Conservation (phyloP, 2,329 filamentous ascomycete genomes). For the Ceratocystis cubensis region DNA sequence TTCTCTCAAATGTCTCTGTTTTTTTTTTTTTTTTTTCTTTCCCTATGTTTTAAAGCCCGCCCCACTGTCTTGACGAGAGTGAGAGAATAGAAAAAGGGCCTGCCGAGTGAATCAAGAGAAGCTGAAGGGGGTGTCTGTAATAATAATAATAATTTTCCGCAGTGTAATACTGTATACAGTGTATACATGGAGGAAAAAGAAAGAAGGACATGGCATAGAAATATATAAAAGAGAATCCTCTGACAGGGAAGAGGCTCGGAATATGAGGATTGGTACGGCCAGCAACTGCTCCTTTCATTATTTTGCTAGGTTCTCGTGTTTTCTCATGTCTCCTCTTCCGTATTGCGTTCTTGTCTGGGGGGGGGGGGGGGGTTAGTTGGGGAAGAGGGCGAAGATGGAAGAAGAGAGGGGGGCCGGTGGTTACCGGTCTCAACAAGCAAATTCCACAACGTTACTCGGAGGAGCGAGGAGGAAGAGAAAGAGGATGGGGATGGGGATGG, state of each 20-base stretch:
- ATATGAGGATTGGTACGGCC: neutral
- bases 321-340: neutral
- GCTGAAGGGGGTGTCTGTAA: neutral
- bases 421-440: neutral
- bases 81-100: neutral
- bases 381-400: neutral
- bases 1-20: slow-evolving; percentile 4
- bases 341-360: neutral
- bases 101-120: neutral
- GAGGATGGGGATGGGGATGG: too few relatives aligned
- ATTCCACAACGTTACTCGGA: neutral
- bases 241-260: neutral
- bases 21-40: too few relatives aligned
- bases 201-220: neutral
- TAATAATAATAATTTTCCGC: neutral
- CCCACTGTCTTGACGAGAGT: neutral
- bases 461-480: neutral
- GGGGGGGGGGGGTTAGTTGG: neutral
- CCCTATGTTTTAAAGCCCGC: neutral
- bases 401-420: neutral
- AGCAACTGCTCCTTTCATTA: neutral
- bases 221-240: neutral
- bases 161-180: neutral
- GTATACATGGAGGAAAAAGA: neutral
- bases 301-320: neutral